These are phyloP conservation scores for Penicillium steckii DNA, from an alignment of 495 filamentous ascomycete genomes.

Conservation along the genomic window DNA sequence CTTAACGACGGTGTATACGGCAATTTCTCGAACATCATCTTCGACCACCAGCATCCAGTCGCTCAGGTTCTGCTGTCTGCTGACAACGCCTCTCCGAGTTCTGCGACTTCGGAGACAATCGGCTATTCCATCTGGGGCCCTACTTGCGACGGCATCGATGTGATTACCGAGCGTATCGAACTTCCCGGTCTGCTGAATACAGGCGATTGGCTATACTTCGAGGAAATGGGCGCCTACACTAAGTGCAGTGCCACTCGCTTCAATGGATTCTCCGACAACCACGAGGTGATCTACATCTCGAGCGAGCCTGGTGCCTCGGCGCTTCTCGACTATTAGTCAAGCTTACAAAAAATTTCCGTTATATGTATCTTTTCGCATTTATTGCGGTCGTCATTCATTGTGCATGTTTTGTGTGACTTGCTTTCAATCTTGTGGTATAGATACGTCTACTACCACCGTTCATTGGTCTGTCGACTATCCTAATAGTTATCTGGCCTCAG, in stretches of 20 bases:
- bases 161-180: conserved; percentile 73
- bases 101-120: conserved; percentile 40
- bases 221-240: conserved; percentile 98
- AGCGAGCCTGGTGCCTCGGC: conserved; percentile 86
- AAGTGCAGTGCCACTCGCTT: conserved; percentile 95
- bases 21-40: conserved; percentile 98
- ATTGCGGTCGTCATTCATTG: not conserved
- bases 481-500: not conserved
- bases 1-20: conserved; percentile 96
- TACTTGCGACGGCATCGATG: conserved; percentile 96
- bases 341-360: too few relatives aligned
- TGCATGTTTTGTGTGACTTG: not conserved
- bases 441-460: not conserved
- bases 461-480: not conserved
- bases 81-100: conserved; percentile 50
- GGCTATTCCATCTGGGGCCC: conserved; percentile 97
- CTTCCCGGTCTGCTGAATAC: conserved; percentile 75
- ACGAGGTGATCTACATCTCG: conserved; percentile 90
- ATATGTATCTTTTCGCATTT: too few relatives aligned
- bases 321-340: conserved; percentile 56
- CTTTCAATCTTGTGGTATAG: not conserved
- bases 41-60: conserved; percentile 91
- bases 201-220: conserved; percentile 97
- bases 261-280: conserved; percentile 95
- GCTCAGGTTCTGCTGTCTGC: conserved; percentile 74